phyloP scores from a whole-genome alignment of 2,329 filamentous ascomycete species.

The Fusarium subglutinans region DNA sequence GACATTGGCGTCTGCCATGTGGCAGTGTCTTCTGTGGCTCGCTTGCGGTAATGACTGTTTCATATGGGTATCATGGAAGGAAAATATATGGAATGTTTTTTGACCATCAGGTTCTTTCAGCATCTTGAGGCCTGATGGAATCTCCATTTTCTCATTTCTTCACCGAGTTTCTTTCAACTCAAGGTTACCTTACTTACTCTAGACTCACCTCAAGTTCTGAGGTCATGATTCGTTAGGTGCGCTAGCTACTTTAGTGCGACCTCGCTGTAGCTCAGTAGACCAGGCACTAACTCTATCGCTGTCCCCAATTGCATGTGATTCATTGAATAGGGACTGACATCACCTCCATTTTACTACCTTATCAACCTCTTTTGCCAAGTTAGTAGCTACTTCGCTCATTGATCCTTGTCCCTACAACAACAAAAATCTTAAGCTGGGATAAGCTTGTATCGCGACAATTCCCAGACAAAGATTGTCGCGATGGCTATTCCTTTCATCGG shows the following conservation, averaged over 20 bases:
- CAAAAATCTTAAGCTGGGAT: neutral
- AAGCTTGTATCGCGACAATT: constrained; percentile 12
- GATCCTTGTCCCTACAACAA: constrained; percentile 13
- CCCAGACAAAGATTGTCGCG: constrained; percentile 26
- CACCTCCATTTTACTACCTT: constrained; percentile 23
- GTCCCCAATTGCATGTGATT: constrained; percentile 40
- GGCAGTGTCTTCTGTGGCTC: constrained; percentile 9
- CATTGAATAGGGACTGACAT: constrained; percentile 27
- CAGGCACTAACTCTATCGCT: neutral
- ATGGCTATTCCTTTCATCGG: constrained; percentile 65
- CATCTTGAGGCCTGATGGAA: neutral
- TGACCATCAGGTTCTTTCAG: neutral
- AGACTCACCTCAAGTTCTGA: constrained; percentile 29
- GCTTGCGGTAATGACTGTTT: constrained; percentile 18
- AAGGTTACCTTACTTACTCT: neutral
- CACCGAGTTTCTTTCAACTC: constrained; percentile 9
- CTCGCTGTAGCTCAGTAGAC: neutral
- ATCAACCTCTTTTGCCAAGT: constrained; percentile 1
- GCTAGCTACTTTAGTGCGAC: constrained; percentile 19
- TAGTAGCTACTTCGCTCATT: neutral
- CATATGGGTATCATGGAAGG: constrained; percentile 1
- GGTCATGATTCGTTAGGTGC: constrained; percentile 29
- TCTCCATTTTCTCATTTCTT: neutral
- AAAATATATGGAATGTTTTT: constrained; percentile 1
- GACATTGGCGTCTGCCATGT: constrained; percentile 28